Conservation (phyloP, 129 eudicot species). For the Pittosporum tobira region DNA sequence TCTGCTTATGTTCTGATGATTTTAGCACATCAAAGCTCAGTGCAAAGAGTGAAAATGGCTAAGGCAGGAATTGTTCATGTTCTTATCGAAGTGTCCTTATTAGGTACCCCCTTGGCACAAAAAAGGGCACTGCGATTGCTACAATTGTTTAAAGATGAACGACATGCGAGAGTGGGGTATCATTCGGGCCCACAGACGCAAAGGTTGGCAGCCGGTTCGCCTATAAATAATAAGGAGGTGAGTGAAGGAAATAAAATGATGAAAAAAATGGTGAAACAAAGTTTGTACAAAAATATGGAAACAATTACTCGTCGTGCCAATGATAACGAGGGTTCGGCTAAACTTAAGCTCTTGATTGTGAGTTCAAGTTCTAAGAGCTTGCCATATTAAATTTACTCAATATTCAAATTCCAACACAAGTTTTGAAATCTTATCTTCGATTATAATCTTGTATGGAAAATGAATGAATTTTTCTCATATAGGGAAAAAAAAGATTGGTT, state of each 20-base stretch:
- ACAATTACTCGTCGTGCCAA: constrained; percentile 75
- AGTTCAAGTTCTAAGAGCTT: constrained; percentile 98
- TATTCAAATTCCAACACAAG: background rate
- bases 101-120: constrained; percentile 68
- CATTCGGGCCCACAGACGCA: constrained; percentile 87
- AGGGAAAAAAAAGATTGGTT: too few species aligned
- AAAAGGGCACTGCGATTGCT: constrained; percentile 68
- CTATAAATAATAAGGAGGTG: constrained; percentile 26
- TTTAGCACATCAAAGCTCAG: constrained; percentile 74
- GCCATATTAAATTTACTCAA: constrained; percentile 45
- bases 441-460: background rate
- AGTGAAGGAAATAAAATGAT: constrained; percentile 65
- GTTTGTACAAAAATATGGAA: constrained; percentile 85
- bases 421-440: background rate
- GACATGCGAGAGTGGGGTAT: constrained; percentile 61
- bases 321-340: constrained; percentile 41
- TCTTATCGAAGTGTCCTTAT: constrained; percentile 71
- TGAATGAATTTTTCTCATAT: too few species aligned
- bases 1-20: constrained; percentile 80
- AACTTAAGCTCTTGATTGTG: constrained; percentile 58
- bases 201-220: constrained; percentile 39
- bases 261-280: constrained; percentile 82
- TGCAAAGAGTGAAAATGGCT: constrained; percentile 69
- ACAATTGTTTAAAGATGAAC: constrained; percentile 89
- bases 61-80: constrained; percentile 82